Conservation (phyloP, 1,139 yeast genomes). For the Pichia terricola region DNA sequence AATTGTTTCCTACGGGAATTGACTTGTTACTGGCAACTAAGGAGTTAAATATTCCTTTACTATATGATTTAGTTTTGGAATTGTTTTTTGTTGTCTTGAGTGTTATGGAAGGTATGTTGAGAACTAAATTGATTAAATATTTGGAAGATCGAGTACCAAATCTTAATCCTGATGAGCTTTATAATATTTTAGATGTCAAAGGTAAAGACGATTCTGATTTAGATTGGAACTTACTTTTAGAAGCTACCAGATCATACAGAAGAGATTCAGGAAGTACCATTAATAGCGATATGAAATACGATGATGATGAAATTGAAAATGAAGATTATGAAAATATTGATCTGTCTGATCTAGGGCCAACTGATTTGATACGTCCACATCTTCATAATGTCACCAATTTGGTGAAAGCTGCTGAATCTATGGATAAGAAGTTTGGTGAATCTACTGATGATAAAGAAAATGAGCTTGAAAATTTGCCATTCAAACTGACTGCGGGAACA, state of each 20-base stretch:
- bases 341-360: slow-evolving; percentile 2
- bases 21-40: slow-evolving; percentile 56
- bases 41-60: slow-evolving; percentile 54
- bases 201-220: slow-evolving; percentile 52
- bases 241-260: slow-evolving; percentile 26
- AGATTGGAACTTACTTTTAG: slow-evolving; percentile 45
- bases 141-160: slow-evolving; percentile 1
- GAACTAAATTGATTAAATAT: slow-evolving; percentile 11
- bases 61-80: slow-evolving; percentile 60
- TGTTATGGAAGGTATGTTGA: slow-evolving; percentile 31
- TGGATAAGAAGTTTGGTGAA: neutral
- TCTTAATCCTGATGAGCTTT: slow-evolving; percentile 7
- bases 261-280: slow-evolving; percentile 13
- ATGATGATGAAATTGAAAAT: slow-evolving; percentile 1
- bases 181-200: slow-evolving; percentile 11
- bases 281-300: slow-evolving; percentile 2
- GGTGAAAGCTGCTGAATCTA: neutral
- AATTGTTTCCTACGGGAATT: slow-evolving; percentile 53
- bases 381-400: neutral
- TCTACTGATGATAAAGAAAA: neutral
- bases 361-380: neutral
- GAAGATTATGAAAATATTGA: neutral
- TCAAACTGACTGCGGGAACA: slow-evolving; percentile 13
- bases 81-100: slow-evolving; percentile 61
- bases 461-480: neutral